phyloP scores from a whole-genome alignment of 2,329 filamentous ascomycete species.

The Claviceps maximensis region DNA sequence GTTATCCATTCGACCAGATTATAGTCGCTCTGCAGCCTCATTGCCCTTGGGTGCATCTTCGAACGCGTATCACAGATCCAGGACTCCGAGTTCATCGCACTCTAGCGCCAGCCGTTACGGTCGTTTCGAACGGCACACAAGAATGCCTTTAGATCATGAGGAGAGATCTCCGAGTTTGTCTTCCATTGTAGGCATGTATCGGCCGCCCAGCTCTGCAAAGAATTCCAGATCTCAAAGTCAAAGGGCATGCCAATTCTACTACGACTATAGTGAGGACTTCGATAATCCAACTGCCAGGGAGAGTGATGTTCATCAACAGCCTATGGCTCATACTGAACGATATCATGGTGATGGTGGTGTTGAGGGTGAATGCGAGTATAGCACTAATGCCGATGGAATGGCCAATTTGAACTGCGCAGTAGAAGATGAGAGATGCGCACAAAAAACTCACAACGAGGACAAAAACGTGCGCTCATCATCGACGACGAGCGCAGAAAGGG shows the following conservation, averaged over 20 bases:
- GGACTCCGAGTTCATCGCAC: slow-evolving; percentile 24
- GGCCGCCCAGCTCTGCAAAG: slow-evolving; percentile 14
- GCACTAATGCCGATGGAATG: not conserved
- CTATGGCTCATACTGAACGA: slow-evolving; percentile 7
- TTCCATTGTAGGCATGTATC: slow-evolving; percentile 37
- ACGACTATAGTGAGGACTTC: slow-evolving; percentile 41
- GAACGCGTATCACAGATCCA: slow-evolving; percentile 15
- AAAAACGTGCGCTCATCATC: not conserved
- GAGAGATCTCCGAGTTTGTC: slow-evolving; percentile 34
- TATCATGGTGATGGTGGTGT: not conserved
- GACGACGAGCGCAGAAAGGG: too few species aligned
- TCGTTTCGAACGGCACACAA: slow-evolving; percentile 20
- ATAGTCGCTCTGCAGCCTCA: slow-evolving; percentile 28
- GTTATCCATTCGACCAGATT: slow-evolving; percentile 25
- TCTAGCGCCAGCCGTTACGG: slow-evolving; percentile 12
- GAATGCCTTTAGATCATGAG: slow-evolving; percentile 23
- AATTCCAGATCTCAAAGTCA: slow-evolving; percentile 16
- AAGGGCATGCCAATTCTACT: slow-evolving; percentile 29
- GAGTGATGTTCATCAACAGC: slow-evolving; percentile 6
- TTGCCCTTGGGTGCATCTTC: slow-evolving; percentile 20
- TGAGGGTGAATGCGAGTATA: not conserved
- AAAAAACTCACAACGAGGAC: not conserved
- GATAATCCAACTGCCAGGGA: slow-evolving; percentile 18
- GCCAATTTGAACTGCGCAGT: not conserved
- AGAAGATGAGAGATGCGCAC: not conserved